Base-by-base conservation (phyloP, 306 rosid genomes). In the Dryas alaskensis region DNA sequence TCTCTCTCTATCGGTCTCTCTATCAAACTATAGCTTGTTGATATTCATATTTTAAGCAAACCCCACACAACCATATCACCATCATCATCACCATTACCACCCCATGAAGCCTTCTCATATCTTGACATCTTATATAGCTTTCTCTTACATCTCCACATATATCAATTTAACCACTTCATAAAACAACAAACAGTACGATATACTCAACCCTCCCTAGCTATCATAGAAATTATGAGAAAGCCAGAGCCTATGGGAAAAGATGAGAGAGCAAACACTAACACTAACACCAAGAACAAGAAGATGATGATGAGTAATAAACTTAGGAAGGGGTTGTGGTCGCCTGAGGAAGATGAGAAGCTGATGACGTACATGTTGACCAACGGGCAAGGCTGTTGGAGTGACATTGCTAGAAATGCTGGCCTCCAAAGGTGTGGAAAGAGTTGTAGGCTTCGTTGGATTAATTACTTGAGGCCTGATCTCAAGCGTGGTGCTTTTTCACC, bases 401-500 rank as follows among this genome's bases (percentile, higher is more conserved):
- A 93, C 82, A 85, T 91, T 70, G 97, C 98, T 2, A 86, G 88
- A 64, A 93, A 89, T 78, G 92, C 96, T 2, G 98, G 93, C 2
- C 96, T 93, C 47, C 90, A 83, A 27, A 80, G 98, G 40, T 93
- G 98, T 40, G 98, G 98, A 0, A 93, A 93, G 78, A 93, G 98
- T 48, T 93, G 98, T 51, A 90, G 98, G n/a, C 97, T 93, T 43
- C 98, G 98, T 16, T 93, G 98, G 98, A 93, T 93, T 55, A 93
- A 93, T 73, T 93, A 93, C 85, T 76, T 93, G 70, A 84, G 98
- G 70, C 98, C 98, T 12, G 98, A 93, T 71, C 98, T 93, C 53
- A 93, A 89, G 64, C 89, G 98, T 3, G 98, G 98, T 27, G 92
- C 98, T 2, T 93, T 93, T 62, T 89, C 96, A 0, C 84, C 84